Evolutionary conservation across 441 rosid genomes (phyloP).

Genomic region (Pelargonium australe): DNA sequence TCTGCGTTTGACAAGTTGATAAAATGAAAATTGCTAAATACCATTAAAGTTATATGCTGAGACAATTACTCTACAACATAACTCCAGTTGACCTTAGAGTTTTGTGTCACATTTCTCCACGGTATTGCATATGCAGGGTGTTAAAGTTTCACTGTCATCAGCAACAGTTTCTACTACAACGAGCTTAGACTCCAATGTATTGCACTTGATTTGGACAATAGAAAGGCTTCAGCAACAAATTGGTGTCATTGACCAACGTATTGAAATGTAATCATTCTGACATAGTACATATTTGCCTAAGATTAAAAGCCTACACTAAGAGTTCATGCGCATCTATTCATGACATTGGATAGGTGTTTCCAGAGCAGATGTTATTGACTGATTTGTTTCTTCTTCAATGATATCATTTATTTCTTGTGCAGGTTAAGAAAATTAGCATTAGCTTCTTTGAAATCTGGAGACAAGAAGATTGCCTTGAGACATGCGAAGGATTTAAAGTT

Average conservation of each 20-base stretch:
- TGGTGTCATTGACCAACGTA: constrained; percentile 49
- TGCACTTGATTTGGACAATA: constrained; percentile 66
- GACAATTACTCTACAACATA: constrained; percentile 1
- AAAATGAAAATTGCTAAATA: not conserved
- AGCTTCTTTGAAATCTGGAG: constrained; percentile 55
- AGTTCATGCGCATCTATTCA: not conserved
- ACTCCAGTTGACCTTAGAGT: not conserved
- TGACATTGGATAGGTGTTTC: constrained; percentile 3
- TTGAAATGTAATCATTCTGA: constrained; percentile 45
- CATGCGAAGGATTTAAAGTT: constrained; percentile 62
- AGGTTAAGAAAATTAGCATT: constrained; percentile 67
- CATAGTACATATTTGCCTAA: constrained; percentile 12
- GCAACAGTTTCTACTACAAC: constrained; percentile 45
- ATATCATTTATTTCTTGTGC: constrained; percentile 16
- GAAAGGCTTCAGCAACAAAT: constrained; percentile 84
- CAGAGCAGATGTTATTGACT: constrained; percentile 8
- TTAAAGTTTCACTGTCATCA: constrained; percentile 62
- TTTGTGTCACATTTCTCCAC: not conserved
- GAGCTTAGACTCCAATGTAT: constrained; percentile 55
- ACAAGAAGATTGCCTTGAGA: constrained; percentile 64
- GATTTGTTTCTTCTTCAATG: not conserved
- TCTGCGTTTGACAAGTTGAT: not conserved
- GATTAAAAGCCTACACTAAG: constrained; percentile 1
- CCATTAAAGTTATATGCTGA: not conserved
- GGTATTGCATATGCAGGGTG: constrained; percentile 43